Conservation (phyloP, 257 asterid species). For the Nemophila menziesii region DNA sequence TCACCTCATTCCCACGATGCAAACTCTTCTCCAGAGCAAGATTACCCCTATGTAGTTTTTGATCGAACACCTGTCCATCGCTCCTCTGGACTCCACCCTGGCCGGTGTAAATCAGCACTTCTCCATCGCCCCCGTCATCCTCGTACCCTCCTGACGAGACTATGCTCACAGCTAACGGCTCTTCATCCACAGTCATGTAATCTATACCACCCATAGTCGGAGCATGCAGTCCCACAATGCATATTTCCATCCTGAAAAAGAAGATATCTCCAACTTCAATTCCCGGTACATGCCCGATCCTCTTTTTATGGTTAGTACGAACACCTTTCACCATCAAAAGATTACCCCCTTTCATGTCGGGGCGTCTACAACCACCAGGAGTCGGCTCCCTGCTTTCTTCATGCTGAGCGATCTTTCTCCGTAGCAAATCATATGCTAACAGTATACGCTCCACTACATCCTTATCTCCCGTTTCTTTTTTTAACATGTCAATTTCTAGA, state of each 20-base stretch:
- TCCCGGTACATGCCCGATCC: constrained; percentile 70
- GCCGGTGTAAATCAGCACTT: constrained; percentile 66
- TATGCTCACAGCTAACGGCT: constrained; percentile 85
- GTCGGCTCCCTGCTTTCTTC: constrained; percentile 46
- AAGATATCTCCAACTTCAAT: constrained; percentile 82
- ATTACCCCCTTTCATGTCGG: constrained; percentile 54
- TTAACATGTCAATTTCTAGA: constrained; percentile 38
- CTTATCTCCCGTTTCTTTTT: constrained; percentile 50
- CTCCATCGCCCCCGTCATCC: constrained; percentile 62
- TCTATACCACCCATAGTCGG: constrained; percentile 95
- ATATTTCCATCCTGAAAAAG: constrained; percentile 81
- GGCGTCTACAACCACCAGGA: constrained; percentile 47
- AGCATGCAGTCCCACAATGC: constrained; percentile 73
- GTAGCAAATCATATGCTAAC: constrained; percentile 42
- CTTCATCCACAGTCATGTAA: constrained; percentile 67
- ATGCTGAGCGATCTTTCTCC: constrained; percentile 47
- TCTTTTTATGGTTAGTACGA: constrained; percentile 50
- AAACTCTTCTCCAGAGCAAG: constrained; percentile 39
- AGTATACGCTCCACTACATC: constrained; percentile 36
- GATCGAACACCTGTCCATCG: constrained; percentile 73
- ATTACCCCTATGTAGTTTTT: constrained; percentile 61
- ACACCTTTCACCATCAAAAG: constrained; percentile 57
- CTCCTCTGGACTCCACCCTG: constrained; percentile 75
- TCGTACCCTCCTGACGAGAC: constrained; percentile 92
- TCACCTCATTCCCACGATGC: constrained; percentile 32